Conservation (phyloP, 176 grass and related monocot genomes). For the Phoenix roebelenii region DNA sequence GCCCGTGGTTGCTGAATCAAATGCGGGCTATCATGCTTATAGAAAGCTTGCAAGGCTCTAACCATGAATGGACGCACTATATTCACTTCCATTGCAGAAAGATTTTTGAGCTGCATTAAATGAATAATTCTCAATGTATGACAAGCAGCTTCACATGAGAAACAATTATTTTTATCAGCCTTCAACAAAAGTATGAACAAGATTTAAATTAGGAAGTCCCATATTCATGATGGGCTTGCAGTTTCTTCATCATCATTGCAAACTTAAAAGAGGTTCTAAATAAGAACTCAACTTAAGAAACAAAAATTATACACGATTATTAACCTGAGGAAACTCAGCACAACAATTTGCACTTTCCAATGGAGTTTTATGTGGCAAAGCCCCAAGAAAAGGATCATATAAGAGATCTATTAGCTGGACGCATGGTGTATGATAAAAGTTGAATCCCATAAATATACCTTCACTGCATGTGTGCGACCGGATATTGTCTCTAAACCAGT, state of each 20-base stretch:
- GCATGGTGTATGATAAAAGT: too few species aligned
- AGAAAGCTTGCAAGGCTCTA: slow-evolving; percentile 82
- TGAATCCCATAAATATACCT: slow-evolving; percentile 32
- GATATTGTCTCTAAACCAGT: slow-evolving; percentile 81
- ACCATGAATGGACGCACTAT: slow-evolving; percentile 92
- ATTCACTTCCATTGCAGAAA: slow-evolving; percentile 97
- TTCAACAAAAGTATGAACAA: too few species aligned
- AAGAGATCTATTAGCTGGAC: too few species aligned
- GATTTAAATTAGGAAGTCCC: too few species aligned
- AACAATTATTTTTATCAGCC: background rate
- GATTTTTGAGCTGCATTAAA: slow-evolving; percentile 82
- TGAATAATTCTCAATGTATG: background rate
- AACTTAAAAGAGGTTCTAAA: background rate
- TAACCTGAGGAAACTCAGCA: too few species aligned
- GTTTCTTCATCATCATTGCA: background rate
- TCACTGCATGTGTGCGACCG: slow-evolving; percentile 91
- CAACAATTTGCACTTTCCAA: too few species aligned
- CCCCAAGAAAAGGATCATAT: too few species aligned
- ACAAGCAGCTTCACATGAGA: background rate
- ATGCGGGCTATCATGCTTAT: slow-evolving; percentile 88
- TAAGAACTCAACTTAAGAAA: too few species aligned
- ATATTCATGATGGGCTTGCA: background rate
- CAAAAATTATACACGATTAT: too few species aligned
- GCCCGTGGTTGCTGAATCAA: slow-evolving; percentile 51
- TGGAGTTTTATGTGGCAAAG: too few species aligned